Percentiles rank a stretch among this genome's conserved stretches.
phyloP scores from a whole-genome alignment of 345 rosid species.

The Boechera stricta region DNA sequence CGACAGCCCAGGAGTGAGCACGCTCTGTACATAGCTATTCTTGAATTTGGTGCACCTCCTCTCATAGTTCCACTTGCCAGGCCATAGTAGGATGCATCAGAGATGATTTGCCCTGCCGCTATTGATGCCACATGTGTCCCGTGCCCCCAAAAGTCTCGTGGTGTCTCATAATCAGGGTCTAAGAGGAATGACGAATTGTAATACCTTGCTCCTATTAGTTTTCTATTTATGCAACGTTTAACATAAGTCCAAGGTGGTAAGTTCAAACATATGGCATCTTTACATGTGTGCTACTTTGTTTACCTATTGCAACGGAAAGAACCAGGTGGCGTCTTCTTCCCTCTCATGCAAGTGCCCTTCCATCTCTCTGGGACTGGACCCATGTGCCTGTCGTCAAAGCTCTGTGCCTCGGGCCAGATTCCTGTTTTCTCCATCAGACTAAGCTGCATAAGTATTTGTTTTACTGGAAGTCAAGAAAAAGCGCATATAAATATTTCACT shows the following conservation, averaged over 20 bases:
- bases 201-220: constrained; percentile 43
- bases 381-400: constrained; percentile 36
- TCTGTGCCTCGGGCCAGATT: constrained; percentile 42
- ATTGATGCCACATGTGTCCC: constrained; percentile 43
- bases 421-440: constrained; percentile 26
- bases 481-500: background rate
- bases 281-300: background rate
- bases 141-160: constrained; percentile 41
- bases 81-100: constrained; percentile 43
- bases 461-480: background rate
- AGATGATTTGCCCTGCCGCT: constrained; percentile 38
- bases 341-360: constrained; percentile 42
- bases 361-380: constrained; percentile 40
- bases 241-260: constrained; percentile 8
- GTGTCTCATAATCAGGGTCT: constrained; percentile 43
- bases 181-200: constrained; percentile 40
- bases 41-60: constrained; percentile 42
- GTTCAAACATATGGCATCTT: constrained; percentile 5
- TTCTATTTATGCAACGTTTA: constrained; percentile 21
- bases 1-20: constrained; percentile 37
- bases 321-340: constrained; percentile 35
- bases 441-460: constrained; percentile 14
- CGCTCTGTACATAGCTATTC: constrained; percentile 44
- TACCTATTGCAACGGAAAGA: constrained; percentile 39
- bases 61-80: constrained; percentile 43